A percentile compares a stretch with the other conserved stretches of the same genome.
phyloP scores from a whole-genome alignment of 768 basidiomycete species.

The Rubroboletus pulcherrimus region DNA sequence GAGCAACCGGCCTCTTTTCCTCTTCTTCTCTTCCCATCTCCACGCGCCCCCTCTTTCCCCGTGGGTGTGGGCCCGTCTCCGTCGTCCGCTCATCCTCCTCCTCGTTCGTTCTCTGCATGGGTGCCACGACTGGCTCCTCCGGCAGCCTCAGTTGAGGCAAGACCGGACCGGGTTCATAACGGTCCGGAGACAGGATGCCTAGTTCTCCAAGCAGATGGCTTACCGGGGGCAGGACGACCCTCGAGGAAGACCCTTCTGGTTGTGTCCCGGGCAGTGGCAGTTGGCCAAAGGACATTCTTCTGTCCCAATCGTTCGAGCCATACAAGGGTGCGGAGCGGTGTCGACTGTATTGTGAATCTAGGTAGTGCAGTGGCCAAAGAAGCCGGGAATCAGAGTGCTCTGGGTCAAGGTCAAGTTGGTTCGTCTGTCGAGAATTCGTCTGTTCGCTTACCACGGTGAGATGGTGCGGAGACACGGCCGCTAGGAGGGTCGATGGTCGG shows the following conservation, averaged over 20 bases:
- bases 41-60: slow-evolving; percentile 19
- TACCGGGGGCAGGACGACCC: slow-evolving; percentile 29
- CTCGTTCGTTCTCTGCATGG: slow-evolving; percentile 4
- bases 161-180: slow-evolving; percentile 22
- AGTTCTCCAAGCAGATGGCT: slow-evolving; percentile 24
- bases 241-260: slow-evolving; percentile 17
- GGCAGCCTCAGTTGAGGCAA: slow-evolving; percentile 30
- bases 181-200: slow-evolving; percentile 14
- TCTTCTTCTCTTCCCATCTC: slow-evolving; percentile 13
- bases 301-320: slow-evolving; percentile 23
- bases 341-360: slow-evolving; percentile 22
- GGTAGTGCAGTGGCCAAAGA: slow-evolving; percentile 16
- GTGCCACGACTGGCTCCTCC: slow-evolving; percentile 10
- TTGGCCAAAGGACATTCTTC: slow-evolving; percentile 21
- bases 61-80: slow-evolving; percentile 5
- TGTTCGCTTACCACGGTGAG: slow-evolving; percentile 20
- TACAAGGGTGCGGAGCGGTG: slow-evolving; percentile 26
- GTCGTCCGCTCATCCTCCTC: slow-evolving; percentile 14
- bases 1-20: slow-evolving; percentile 21
- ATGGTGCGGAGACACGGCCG: slow-evolving; percentile 1
- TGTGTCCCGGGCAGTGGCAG: slow-evolving; percentile 6
- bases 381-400: slow-evolving; percentile 15
- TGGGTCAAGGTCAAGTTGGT: slow-evolving; percentile 12
- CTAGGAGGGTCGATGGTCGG: slow-evolving; percentile 10
- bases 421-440: background rate